phyloP scores from a whole-genome alignment of 495 filamentous ascomycete genomes.

The Xylaria cubensis region DNA sequence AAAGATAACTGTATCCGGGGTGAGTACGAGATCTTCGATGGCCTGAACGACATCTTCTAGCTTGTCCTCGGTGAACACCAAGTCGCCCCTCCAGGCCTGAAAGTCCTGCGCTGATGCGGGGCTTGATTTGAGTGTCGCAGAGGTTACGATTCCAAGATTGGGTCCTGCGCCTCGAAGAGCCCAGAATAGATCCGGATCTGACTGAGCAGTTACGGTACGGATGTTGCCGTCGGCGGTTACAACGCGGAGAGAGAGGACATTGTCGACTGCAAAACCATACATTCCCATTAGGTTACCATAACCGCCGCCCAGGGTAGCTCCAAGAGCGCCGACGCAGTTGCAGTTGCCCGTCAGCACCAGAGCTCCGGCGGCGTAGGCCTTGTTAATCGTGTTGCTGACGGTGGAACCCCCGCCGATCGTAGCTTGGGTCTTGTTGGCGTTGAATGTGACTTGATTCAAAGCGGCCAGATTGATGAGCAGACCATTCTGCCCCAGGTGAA shows the following conservation, averaged over 20 bases:
- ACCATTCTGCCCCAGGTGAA: constrained; percentile 28
- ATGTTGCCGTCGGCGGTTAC: constrained; percentile 53
- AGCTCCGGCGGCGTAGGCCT: constrained; percentile 31
- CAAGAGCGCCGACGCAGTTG: constrained; percentile 56
- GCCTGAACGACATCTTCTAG: constrained; percentile 17
- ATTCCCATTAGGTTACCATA: constrained; percentile 53
- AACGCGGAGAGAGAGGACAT: constrained; percentile 50
- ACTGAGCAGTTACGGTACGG: constrained; percentile 30
- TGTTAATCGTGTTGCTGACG: constrained; percentile 30
- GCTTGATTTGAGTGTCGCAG: background rate
- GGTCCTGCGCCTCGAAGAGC: constrained; percentile 47
- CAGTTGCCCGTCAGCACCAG: constrained; percentile 50
- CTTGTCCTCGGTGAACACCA: constrained; percentile 7
- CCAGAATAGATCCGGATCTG: constrained; percentile 49
- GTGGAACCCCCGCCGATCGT: constrained; percentile 35
- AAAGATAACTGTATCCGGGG: background rate
- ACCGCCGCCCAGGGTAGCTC: constrained; percentile 60
- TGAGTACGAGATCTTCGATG: background rate
- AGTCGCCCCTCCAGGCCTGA: constrained; percentile 8
- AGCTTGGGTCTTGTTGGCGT: constrained; percentile 31
- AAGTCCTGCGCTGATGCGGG: background rate
- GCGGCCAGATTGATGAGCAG: constrained; percentile 38
- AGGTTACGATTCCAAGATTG: constrained; percentile 53
- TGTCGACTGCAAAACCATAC: constrained; percentile 56
- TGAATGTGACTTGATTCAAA: constrained; percentile 36